Percentiles rank a stretch among this genome's conserved stretches.
phyloP scores from a whole-genome alignment of 2,329 filamentous ascomycete genomes.

The Colletotrichum camelliae region DNA sequence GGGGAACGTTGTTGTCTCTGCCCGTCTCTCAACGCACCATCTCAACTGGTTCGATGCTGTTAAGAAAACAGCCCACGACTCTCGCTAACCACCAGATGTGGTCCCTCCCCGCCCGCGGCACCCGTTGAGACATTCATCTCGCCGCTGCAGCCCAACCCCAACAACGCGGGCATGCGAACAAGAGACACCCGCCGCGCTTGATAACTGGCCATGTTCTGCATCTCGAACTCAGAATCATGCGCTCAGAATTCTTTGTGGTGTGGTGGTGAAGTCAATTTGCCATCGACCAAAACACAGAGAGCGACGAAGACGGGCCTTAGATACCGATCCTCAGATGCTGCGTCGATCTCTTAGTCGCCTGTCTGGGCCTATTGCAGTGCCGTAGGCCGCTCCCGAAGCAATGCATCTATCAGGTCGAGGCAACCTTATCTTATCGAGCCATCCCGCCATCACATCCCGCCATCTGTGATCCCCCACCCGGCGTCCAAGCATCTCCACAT shows the following conservation, averaged over 20 bases:
- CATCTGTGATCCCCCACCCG: not conserved
- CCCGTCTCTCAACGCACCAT: not conserved
- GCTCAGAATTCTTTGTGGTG: not conserved
- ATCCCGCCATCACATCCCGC: not conserved
- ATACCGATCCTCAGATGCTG: not conserved
- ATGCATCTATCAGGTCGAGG: not conserved
- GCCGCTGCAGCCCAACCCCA: constrained; percentile 1
- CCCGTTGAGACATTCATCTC: constrained; percentile 16
- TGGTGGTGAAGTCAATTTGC: not conserved
- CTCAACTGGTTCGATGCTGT: not conserved
- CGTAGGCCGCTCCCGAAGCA: not conserved
- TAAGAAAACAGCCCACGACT: not conserved
- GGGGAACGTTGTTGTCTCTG: not conserved
- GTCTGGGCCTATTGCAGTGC: not conserved
- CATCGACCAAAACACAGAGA: not conserved
- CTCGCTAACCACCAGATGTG: not conserved
- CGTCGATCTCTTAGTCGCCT: not conserved
- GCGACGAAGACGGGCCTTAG: not conserved
- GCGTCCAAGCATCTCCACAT: not conserved
- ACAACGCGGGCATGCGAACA: not conserved
- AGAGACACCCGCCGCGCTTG: not conserved
- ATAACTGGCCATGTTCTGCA: not conserved
- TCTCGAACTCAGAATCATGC: not conserved
- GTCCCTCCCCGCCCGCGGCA: not conserved
- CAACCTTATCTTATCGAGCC: constrained; percentile 1